A percentile compares a stretch with the other conserved stretches of the same genome.
These are phyloP conservation scores for Heracleum sosnowskyi DNA, from an alignment of 129 eudicot genomes.

Conservation along the genomic window DNA sequence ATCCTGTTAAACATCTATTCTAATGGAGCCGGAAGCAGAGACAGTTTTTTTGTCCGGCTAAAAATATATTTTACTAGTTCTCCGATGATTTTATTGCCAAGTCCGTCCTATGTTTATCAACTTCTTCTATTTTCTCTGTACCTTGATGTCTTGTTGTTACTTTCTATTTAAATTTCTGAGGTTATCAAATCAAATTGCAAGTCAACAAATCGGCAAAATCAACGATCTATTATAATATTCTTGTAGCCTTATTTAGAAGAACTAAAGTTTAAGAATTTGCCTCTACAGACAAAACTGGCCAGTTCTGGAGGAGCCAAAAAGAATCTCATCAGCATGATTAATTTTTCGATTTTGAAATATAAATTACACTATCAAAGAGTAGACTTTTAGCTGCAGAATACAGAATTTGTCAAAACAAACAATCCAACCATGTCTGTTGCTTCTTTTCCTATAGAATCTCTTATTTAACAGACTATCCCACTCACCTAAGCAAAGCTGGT, in stretches of 20 bases:
- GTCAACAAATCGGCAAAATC: conserved; percentile 22
- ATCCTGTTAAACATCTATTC: neutral
- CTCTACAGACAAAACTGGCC: conserved; percentile 48
- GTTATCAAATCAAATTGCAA: conserved; percentile 7
- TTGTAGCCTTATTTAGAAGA: neutral
- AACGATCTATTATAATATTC: neutral
- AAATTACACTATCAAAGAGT: conserved; percentile 6
- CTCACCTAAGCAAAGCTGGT: neutral
- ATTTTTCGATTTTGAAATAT: conserved; percentile 13
- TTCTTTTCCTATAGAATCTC: conserved; percentile 4
- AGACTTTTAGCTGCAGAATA: conserved; percentile 18
- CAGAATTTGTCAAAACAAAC: conserved; percentile 25
- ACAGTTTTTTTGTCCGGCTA: neutral
- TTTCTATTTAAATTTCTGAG: conserved; percentile 8
- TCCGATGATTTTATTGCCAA: neutral
- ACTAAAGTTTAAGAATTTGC: conserved; percentile 22
- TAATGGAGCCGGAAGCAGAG: neutral
- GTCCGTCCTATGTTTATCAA: neutral
- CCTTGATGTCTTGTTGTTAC: conserved; percentile 24
- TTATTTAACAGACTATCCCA: neutral
- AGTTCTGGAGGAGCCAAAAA: conserved; percentile 30
- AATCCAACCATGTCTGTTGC: conserved; percentile 40
- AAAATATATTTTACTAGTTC: neutral
- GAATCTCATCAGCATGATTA: conserved; percentile 24
- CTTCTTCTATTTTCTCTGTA: neutral